These are phyloP conservation scores for Trifolium pratense DNA, from an alignment of 306 rosid species.

Conservation along the genomic window DNA sequence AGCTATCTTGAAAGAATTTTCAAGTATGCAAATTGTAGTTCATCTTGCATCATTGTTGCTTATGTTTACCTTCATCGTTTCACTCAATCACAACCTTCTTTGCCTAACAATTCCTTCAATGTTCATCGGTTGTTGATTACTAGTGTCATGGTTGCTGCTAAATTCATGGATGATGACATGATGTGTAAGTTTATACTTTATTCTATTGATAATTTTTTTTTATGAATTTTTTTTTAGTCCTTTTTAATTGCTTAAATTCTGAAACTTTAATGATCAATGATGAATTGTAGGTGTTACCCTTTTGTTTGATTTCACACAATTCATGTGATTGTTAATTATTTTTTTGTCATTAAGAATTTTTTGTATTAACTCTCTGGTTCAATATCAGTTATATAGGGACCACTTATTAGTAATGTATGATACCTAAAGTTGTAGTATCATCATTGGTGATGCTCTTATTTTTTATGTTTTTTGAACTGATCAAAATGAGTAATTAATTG, in stretches of 20 bases:
- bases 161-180: conserved; percentile 99
- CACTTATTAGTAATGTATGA: no score
- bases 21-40: conserved; percentile 95
- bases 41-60: conserved; percentile 85
- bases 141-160: conserved; percentile 92
- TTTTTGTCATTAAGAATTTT: not conserved
- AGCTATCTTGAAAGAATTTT: conserved; percentile 85
- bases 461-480: no score
- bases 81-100: conserved; percentile 67
- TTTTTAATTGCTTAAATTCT: not conserved
- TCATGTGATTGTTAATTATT: not conserved
- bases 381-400: no score
- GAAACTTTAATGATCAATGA: not conserved
- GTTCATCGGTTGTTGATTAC: conserved; percentile 87
- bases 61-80: conserved; percentile 91
- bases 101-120: conserved; percentile 81
- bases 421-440: no score
- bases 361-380: no score
- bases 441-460: no score
- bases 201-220: not conserved
- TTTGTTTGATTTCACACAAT: not conserved
- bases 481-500: no score
- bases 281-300: not conserved
- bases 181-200: conserved; percentile 59
- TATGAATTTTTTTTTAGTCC: not conserved